Conservation (phyloP, 768 basidiomycete species). For the Pulveroboletus sp. region DNA sequence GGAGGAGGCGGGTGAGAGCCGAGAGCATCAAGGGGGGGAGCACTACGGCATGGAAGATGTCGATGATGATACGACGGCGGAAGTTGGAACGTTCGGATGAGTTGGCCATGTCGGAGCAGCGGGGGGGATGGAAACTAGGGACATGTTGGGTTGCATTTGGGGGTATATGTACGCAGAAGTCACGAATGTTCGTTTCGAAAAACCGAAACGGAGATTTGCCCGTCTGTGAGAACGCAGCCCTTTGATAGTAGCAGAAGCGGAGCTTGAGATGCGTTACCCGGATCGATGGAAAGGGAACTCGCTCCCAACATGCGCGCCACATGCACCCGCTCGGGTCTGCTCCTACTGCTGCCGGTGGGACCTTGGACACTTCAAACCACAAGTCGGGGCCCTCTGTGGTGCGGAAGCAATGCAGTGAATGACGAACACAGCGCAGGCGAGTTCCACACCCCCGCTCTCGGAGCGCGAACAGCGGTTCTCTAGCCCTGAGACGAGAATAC, state of each 20-base stretch:
- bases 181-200: slow-evolving; percentile 11
- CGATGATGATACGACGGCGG: slow-evolving; percentile 46
- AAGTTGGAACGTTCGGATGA: slow-evolving; percentile 26
- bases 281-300: neutral
- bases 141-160: slow-evolving; percentile 4
- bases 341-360: neutral
- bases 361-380: slow-evolving; percentile 2
- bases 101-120: neutral
- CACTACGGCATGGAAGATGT: slow-evolving; percentile 39
- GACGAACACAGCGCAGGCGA: neutral
- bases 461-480: too few relatives aligned
- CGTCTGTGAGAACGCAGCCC: slow-evolving; percentile 13
- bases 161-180: slow-evolving; percentile 9
- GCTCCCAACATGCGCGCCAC: neutral
- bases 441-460: too few relatives aligned
- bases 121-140: neutral
- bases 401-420: too few relatives aligned
- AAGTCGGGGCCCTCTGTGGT: too few relatives aligned
- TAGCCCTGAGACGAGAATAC: too few relatives aligned
- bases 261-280: slow-evolving; percentile 3
- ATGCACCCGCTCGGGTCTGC: too few relatives aligned
- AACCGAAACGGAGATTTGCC: neutral
- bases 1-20: slow-evolving; percentile 24
- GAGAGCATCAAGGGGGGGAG: slow-evolving; percentile 40
- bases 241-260: slow-evolving; percentile 10